Evolutionary conservation across 2,329 filamentous ascomycete species (phyloP).

Genomic region (Botrytis pseudocinerea): DNA sequence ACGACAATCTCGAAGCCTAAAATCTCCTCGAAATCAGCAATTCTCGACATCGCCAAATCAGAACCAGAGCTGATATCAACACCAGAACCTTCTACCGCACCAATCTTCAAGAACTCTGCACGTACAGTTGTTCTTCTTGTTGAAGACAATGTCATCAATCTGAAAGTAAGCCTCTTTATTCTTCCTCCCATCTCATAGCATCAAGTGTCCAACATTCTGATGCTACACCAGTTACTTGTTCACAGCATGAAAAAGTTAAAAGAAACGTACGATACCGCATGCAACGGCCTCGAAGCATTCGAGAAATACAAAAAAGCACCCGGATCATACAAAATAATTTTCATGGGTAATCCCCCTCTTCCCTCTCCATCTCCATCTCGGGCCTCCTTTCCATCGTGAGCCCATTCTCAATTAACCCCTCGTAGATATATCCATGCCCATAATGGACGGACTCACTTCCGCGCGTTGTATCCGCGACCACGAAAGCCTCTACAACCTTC

Average conservation of each 20-base stretch:
- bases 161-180: constrained; percentile 32
- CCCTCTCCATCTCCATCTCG: not conserved
- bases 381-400: not conserved
- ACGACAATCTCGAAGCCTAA: not conserved
- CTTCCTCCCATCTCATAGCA: not conserved
- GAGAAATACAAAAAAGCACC: constrained; percentile 36
- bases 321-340: constrained; percentile 35
- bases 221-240: constrained; percentile 28
- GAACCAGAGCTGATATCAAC: not conserved
- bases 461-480: constrained; percentile 50
- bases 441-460: constrained; percentile 52
- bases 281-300: constrained; percentile 50
- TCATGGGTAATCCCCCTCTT: constrained; percentile 38
- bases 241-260: constrained; percentile 33
- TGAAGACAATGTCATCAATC: constrained; percentile 45
- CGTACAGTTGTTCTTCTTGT: constrained; percentile 40
- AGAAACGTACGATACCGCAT: constrained; percentile 41
- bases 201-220: not conserved
- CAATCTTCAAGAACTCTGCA: not conserved
- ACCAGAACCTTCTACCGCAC: not conserved
- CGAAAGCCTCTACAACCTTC: constrained; percentile 45
- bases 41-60: not conserved
- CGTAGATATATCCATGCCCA: constrained; percentile 55
- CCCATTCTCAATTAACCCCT: not conserved
- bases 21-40: not conserved